Evolutionary conservation across 148 eudicot species (phyloP), one percentile per base, ranked within the genome.

Genomic region (Chenopodium quinoa): DNA sequence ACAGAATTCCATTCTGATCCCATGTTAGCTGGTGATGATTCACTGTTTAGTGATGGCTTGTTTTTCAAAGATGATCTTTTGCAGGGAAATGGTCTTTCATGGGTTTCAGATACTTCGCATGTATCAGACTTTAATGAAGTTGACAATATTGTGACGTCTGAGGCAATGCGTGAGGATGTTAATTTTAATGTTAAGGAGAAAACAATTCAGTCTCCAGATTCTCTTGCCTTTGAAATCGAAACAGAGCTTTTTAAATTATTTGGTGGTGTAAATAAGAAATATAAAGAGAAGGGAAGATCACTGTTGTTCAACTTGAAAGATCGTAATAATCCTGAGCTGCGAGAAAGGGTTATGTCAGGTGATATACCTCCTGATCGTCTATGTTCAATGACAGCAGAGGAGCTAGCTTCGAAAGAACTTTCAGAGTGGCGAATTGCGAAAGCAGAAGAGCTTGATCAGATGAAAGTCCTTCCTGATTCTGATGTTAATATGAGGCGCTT

Each of bases 371-470:
- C 98, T 32, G 94, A 92, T 70, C 90, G 90, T 31, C 82, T 96
- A 81, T 96, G 98, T 84, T 90, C 98, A 20, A 96, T 96, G 99
- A 88, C 95, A n/a, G 92, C 98, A 48, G 98, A 96, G 84, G 99
- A 96, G 86, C 97, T 96, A 84, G 99, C 98, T 79, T 96, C 99
- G 0, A 89, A 91, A 89, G 95, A 96, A 90, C 94, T 96, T 76
- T 91, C 98, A 80, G 79, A 96, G 86, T 96, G 99, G 99, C 93
- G 99, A 71, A 92, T 88, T 71, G 98, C 99, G 48, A 96, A 96
- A 83, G 97, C 98, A 34, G 92, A 96, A 84, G 97, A 92, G 79
- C 88, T 91, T 25, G 95, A 87, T 75, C 89, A 91, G 75, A 89
- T 91, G 97, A 89, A 88, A 83, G 97, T 93, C 84, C 81, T 96